Base-by-base conservation (phyloP, 306 rosid species). In the Sicyos edulis region DNA sequence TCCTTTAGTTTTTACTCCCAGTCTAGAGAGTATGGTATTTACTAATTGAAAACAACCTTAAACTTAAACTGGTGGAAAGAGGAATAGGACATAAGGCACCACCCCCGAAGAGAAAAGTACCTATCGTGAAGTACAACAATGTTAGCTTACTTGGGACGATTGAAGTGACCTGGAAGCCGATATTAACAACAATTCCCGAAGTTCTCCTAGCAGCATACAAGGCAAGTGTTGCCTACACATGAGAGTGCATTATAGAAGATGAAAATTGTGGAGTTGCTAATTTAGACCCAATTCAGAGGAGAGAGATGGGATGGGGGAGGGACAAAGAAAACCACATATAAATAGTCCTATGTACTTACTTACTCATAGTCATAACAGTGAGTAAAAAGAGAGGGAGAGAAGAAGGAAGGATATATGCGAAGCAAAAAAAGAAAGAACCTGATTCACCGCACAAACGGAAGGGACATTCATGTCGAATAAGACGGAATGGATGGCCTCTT, bases 91-190 rank as follows among this genome's bases (percentile, higher is more conserved):
- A 19, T 3, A 19, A 54, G 14, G 57, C 17, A 19, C 60, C 32
- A 29, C 32, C 32, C 32, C 32, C 1, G 3, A 29, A 29, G 32
- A 29, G 32, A 29, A 29, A 29, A 29, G 32, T 29, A 29, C 32
- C 4, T 29, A 29, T 29, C 32, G 4, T 29, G n/a, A n/a, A n/a
- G n/a, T n/a, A n/a, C n/a, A n/a, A n/a, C n/a, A n/a, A n/a, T n/a
- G n/a, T n/a, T n/a, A n/a, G n/a, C n/a, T n/a, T n/a, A n/a, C 98
- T 90, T 76, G 98, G 98, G 75, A 92, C 98, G 70, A 90, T 11
- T 64, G 96, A 88, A 49, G 96, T 90, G 75, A 78, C 93, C 78
- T 92, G 96, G 82, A 92, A 92, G 50, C 96, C 98, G 77, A 92
- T 78, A 81, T 92, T 92, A 79, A 92, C 96, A 73, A 81, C 93